Percentiles rank a stretch among this genome's conserved stretches.
Evolutionary conservation across 768 basidiomycete species (phyloP).

Genomic region (Hebeloma cylindrosporum): DNA sequence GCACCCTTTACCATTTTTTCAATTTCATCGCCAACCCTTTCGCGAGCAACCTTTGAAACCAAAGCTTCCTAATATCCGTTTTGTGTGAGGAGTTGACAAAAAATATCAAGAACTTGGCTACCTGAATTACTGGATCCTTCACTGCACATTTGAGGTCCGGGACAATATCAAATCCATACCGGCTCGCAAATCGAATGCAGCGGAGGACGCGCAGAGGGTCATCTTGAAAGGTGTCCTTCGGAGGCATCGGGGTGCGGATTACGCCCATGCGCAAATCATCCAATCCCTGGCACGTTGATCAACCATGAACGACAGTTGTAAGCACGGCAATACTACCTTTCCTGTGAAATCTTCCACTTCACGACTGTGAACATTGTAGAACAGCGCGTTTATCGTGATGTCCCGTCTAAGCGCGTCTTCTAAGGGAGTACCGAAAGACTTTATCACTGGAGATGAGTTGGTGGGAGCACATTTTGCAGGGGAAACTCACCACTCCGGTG

Average conservation of each 20-base stretch:
- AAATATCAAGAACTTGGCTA: conserved; percentile 23
- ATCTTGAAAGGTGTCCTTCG: conserved; percentile 86
- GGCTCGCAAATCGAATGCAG: conserved; percentile 87
- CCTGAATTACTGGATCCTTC: conserved; percentile 63
- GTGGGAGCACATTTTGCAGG: neutral
- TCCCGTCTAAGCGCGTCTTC: conserved; percentile 92
- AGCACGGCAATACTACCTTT: conserved; percentile 46
- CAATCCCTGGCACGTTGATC: conserved; percentile 58
- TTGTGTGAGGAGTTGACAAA: neutral
- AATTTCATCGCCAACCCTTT: conserved; percentile 89
- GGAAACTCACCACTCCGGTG: conserved; percentile 66
- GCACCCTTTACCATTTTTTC: conserved; percentile 91
- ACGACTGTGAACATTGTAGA: conserved; percentile 91
- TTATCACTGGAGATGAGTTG: conserved; percentile 2
- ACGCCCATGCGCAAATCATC: conserved; percentile 76
- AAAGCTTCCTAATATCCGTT: conserved; percentile 54
- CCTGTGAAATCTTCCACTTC: conserved; percentile 84
- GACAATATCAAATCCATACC: conserved; percentile 82
- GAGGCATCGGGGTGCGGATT: conserved; percentile 87
- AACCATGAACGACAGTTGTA: conserved; percentile 5
- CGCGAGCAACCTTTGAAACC: conserved; percentile 79
- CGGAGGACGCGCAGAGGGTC: conserved; percentile 93
- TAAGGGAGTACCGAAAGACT: conserved; percentile 90
- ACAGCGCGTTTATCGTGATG: conserved; percentile 92
- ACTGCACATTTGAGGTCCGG: conserved; percentile 64